Percentiles rank a stretch among this genome's conserved stretches.
Evolutionary conservation across 2,329 filamentous ascomycete genomes (phyloP).

Genomic region (Aspergillus aculeatus): DNA sequence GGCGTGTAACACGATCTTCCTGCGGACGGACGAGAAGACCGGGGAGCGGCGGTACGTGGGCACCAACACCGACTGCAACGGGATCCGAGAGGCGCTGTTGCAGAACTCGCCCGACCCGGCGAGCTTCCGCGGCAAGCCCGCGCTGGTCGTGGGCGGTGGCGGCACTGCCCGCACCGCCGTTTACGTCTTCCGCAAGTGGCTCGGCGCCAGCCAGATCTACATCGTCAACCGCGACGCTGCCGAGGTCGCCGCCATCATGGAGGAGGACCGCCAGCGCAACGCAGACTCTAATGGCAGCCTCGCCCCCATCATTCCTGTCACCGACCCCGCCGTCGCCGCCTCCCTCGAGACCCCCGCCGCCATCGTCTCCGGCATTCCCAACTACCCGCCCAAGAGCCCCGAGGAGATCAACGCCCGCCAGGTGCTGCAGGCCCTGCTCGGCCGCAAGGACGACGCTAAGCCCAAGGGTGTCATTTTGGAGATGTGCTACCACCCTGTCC

Average conservation of each 20-base stretch:
- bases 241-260: constrained; percentile 67
- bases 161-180: constrained; percentile 76
- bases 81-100: constrained; percentile 70
- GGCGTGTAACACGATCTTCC: constrained; percentile 76
- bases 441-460: constrained; percentile 13
- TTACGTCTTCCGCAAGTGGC: constrained; percentile 70
- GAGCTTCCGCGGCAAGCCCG: constrained; percentile 55
- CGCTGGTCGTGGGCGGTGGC: constrained; percentile 72
- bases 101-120: constrained; percentile 45
- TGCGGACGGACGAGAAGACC: constrained; percentile 50
- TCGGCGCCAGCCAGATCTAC: constrained; percentile 68
- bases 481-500: constrained; percentile 79
- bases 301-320: constrained; percentile 56
- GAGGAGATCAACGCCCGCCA: constrained; percentile 61
- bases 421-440: constrained; percentile 47
- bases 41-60: constrained; percentile 57
- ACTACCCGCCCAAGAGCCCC: constrained; percentile 66
- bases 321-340: constrained; percentile 60
- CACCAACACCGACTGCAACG: constrained; percentile 78
- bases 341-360: constrained; percentile 61
- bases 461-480: constrained; percentile 69
- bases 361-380: constrained; percentile 72
- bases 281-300: constrained; percentile 35
- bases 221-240: constrained; percentile 70
- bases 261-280: constrained; percentile 61